Evolutionary conservation across 805 yeast species (phyloP).

Genomic region (Tetrapisispora phaffii): DNA sequence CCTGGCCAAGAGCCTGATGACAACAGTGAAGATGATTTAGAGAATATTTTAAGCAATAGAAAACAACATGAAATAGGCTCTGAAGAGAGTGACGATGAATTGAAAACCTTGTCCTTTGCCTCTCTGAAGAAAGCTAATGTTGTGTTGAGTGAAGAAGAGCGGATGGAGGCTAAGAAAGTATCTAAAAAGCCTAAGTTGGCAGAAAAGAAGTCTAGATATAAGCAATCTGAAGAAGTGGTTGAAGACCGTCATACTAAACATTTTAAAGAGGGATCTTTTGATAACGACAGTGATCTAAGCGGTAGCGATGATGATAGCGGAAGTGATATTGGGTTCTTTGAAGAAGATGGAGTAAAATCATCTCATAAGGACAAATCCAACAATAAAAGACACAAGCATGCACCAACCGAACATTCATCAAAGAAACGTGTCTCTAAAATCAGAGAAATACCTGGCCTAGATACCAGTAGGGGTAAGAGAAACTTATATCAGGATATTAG

Average conservation of each 20-base stretch:
- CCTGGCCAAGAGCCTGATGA: slow-evolving; percentile 27
- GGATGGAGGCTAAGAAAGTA: background rate
- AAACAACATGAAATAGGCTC: slow-evolving; percentile 14
- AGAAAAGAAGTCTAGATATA: slow-evolving; percentile 9
- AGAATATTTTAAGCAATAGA: slow-evolving; percentile 40
- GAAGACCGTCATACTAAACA: slow-evolving; percentile 3
- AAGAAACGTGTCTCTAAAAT: slow-evolving; percentile 60
- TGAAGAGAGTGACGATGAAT: slow-evolving; percentile 34
- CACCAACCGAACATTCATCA: slow-evolving; percentile 73
- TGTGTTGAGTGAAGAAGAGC: slow-evolving; percentile 29
- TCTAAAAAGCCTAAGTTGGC: slow-evolving; percentile 7
- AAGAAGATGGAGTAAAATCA: slow-evolving; percentile 7
- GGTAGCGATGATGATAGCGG: background rate
- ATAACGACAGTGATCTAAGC: slow-evolving; percentile 6
- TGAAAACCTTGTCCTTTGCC: slow-evolving; percentile 52
- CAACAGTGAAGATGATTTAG: slow-evolving; percentile 14
- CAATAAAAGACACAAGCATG: slow-evolving; percentile 58
- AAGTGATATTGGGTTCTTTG: slow-evolving; percentile 1
- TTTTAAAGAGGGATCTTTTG: slow-evolving; percentile 12
- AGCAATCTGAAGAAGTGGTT: background rate
- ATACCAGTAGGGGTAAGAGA: slow-evolving; percentile 26
- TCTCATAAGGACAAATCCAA: slow-evolving; percentile 3
- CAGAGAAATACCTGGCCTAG: slow-evolving; percentile 66
- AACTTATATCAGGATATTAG: slow-evolving; percentile 69
- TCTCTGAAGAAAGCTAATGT: slow-evolving; percentile 50